Base-by-base conservation (phyloP, 2,329 filamentous ascomycete species). In the Sclerotinia minor region DNA sequence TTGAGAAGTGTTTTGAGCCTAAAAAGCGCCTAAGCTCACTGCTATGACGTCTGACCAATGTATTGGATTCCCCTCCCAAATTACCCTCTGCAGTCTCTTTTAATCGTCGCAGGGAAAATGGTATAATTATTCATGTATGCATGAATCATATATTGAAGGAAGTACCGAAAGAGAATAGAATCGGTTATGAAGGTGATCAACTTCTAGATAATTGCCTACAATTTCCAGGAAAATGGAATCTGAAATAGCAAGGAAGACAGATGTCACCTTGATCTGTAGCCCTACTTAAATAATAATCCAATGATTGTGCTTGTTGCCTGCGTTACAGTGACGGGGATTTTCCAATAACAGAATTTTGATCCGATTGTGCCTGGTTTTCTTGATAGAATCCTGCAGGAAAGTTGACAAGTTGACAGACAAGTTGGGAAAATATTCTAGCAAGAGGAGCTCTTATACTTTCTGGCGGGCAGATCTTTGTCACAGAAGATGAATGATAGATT, bases 231-330 rank as follows among this genome's bases (percentile, higher is more conserved):
- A 53, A 52, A 61, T 47, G 24, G n/a, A 17, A 38, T 9, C 24
- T 26, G 24, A 53, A 53, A 64, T 60, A 41, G 24, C 64, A 61
- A 58, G 64, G 64, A 47, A 55, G 58, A 65, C 68, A 70, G 59
- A 65, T 35, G 58, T 65, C 67, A 64, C 69, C 67, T 72, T 65
- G 63, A 50, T 60, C 59, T 54, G 57, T 64, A 64, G 67, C 67
- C 49, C 50, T 59, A 61, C 17, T 61, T 41, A 54, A 53, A 29
- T 65, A 65, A 59, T 71, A 68, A 65, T 58, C 72, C 71, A 74
- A 72, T 73, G 69, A 69, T 66, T 57, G 69, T 44, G 69, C 65
- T 64, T 72, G 71, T 73, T 70, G 72, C 67, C 68, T 72, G 70
- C 69, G 67, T 65, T 65, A 54, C n/a, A 65, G 65, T 24, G 67